phyloP scores from a whole-genome alignment of 2,329 filamentous ascomycete genomes.

The Cladosporium velox region DNA sequence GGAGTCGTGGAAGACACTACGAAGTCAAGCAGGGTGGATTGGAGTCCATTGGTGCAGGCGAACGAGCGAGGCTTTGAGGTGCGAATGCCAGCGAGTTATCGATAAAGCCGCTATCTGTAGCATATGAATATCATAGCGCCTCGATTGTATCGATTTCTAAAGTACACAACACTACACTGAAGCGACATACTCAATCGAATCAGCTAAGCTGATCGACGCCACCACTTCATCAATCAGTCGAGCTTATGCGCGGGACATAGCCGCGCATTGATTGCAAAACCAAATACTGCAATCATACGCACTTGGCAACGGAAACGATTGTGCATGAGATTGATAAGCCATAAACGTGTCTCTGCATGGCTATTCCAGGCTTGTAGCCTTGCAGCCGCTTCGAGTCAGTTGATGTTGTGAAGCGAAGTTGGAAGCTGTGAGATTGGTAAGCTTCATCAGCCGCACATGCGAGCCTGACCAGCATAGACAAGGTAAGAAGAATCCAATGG shows the following conservation, averaged over 20 bases:
- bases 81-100: background rate
- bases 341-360: background rate
- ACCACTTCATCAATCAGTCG: background rate
- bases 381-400: background rate
- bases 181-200: background rate
- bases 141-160: no score
- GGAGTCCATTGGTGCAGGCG: slow-evolving; percentile 38
- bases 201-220: background rate
- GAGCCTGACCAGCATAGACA: background rate
- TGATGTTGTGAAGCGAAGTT: background rate
- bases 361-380: background rate
- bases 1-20: slow-evolving; percentile 72
- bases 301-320: background rate
- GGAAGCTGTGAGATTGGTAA: background rate
- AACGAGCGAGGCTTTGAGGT: slow-evolving; percentile 2
- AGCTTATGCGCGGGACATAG: background rate
- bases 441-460: background rate
- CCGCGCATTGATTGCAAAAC: background rate
- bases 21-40: slow-evolving; percentile 65
- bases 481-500: background rate
- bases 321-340: background rate
- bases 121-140: background rate
- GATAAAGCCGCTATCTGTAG: background rate
- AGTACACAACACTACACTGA: no score
- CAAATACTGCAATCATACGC: background rate